These are phyloP conservation scores for Salix koriyanagi DNA, from an alignment of 345 rosid genomes.

Conservation along the genomic window DNA sequence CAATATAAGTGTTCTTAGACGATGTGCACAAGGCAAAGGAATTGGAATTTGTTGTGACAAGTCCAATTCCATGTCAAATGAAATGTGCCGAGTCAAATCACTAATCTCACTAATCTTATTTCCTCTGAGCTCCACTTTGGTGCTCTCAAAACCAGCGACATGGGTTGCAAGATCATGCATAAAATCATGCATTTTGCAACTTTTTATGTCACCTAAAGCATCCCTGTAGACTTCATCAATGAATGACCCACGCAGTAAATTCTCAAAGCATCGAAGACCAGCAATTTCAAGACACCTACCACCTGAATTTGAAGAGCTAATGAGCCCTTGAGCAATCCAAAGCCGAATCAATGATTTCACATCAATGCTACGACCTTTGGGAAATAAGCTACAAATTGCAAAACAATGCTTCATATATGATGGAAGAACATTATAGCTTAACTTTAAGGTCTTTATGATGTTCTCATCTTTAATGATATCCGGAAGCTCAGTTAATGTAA, in stretches of 20 bases:
- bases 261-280: conserved; percentile 10
- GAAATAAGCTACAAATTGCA: conserved; percentile 38
- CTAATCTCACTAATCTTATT: too few species aligned
- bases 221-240: background rate
- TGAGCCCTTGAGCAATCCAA: conserved; percentile 29
- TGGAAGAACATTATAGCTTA: conserved; percentile 37
- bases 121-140: too few species aligned
- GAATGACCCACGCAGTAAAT: background rate
- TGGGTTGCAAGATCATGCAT: conserved; percentile 3
- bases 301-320: background rate
- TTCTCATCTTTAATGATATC: background rate
- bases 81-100: too few species aligned
- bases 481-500: background rate
- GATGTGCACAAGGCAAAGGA: too few species aligned
- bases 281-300: background rate
- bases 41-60: too few species aligned
- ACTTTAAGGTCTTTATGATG: conserved; percentile 20
- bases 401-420: conserved; percentile 31
- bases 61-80: too few species aligned
- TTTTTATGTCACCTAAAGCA: background rate
- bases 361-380: conserved; percentile 19
- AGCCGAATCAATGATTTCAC: conserved; percentile 15
- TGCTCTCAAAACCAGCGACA: background rate
- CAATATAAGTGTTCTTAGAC: too few species aligned
- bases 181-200: too few species aligned